Evolutionary conservation across 1,139 yeast species (phyloP).

Genomic region (Debaryomyces singareniensis): DNA sequence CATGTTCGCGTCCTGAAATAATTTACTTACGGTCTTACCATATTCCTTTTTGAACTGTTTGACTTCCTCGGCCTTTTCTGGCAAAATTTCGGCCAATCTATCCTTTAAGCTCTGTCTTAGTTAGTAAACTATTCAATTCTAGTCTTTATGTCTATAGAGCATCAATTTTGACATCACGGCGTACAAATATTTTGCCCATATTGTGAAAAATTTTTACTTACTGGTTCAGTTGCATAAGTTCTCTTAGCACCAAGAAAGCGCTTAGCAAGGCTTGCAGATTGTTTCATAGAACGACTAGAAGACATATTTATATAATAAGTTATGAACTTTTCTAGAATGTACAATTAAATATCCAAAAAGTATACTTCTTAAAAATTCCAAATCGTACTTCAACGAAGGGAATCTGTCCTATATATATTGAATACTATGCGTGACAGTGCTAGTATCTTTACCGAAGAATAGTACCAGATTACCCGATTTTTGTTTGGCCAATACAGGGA

Average conservation of each 20-base stretch:
- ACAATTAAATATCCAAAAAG: neutral
- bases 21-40: slow-evolving; percentile 64
- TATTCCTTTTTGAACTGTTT: slow-evolving; percentile 83
- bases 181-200: neutral
- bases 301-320: slow-evolving; percentile 20
- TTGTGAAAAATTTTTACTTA: slow-evolving; percentile 17
- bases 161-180: neutral
- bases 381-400: neutral
- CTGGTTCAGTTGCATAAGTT: slow-evolving; percentile 52
- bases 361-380: neutral
- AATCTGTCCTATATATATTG: slow-evolving; percentile 1
- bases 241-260: slow-evolving; percentile 31
- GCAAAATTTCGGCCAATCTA: slow-evolving; percentile 87
- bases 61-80: slow-evolving; percentile 87
- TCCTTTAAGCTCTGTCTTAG: slow-evolving; percentile 61
- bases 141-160: too few relatives aligned
- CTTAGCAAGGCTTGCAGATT: slow-evolving; percentile 26
- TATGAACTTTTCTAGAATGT: neutral
- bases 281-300: slow-evolving; percentile 35
- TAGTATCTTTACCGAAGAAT: slow-evolving; percentile 1
- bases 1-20: slow-evolving; percentile 16
- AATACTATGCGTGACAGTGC: neutral
- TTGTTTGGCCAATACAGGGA: slow-evolving; percentile 1
- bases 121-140: slow-evolving; percentile 2
- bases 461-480: neutral